phyloP scores from a whole-genome alignment of 495 filamentous ascomycete species.

The Filosporella fistucella region DNA sequence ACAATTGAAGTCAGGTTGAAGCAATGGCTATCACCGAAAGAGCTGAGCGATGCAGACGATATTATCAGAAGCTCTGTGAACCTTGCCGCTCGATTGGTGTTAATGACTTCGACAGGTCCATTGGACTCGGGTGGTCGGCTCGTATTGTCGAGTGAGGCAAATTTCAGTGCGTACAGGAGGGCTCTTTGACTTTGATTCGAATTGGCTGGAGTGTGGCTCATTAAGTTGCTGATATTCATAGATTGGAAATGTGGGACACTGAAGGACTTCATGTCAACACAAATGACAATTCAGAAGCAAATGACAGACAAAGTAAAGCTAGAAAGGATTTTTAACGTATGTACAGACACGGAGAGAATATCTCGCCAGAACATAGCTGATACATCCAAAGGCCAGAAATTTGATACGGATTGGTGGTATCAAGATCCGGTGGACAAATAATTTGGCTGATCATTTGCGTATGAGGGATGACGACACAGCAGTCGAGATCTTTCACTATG shows the following conservation, averaged over 20 bases:
- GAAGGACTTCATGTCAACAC: constrained; percentile 3
- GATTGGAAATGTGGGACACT: constrained; percentile 17
- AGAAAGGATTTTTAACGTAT: constrained; percentile 26
- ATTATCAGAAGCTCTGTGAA: constrained; percentile 10
- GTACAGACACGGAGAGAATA: no score
- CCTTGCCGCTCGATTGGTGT: constrained; percentile 19
- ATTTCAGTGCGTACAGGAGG: neutral
- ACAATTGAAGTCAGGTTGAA: neutral
- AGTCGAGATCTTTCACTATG: constrained; percentile 41
- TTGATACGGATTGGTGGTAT: constrained; percentile 33
- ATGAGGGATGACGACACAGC: constrained; percentile 33
- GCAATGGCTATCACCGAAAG: neutral
- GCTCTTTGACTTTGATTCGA: no score
- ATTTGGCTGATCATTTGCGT: constrained; percentile 40
- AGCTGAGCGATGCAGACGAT: neutral
- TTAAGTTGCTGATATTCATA: no score
- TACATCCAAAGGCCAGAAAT: no score
- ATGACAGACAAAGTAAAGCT: constrained; percentile 14
- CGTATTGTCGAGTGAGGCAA: neutral
- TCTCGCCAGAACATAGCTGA: no score
- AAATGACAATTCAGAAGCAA: constrained; percentile 1
- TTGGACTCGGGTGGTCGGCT: neutral
- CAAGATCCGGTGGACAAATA: constrained; percentile 35
- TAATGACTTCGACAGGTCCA: constrained; percentile 20
- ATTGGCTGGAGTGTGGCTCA: no score